Evolutionary conservation across 2,329 filamentous ascomycete genomes (phyloP).

Genomic region (Chaetomiaceae sp.): DNA sequence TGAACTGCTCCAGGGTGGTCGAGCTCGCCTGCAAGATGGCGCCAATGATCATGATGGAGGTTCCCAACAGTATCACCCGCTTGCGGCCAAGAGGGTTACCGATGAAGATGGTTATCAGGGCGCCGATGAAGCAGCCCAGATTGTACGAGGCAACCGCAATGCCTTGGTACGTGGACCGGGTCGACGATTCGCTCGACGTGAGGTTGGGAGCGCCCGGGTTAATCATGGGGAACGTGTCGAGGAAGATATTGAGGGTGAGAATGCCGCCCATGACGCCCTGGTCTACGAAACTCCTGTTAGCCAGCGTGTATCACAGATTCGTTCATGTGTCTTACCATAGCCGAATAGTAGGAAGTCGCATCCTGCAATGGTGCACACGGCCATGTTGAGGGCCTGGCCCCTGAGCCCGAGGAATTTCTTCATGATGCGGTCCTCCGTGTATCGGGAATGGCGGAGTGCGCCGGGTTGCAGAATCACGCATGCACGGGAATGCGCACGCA

Average conservation of each 20-base stretch:
- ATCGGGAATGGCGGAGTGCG: neutral
- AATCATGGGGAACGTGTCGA: constrained; percentile 47
- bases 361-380: constrained; percentile 65
- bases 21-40: constrained; percentile 36
- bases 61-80: constrained; percentile 36
- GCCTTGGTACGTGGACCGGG: constrained; percentile 10
- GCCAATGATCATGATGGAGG: constrained; percentile 38
- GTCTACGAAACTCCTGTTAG: constrained; percentile 34
- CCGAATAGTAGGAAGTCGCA: constrained; percentile 62
- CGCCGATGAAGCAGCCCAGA: constrained; percentile 28
- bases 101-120: constrained; percentile 29
- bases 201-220: constrained; percentile 35
- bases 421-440: constrained; percentile 9
- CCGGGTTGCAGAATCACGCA: neutral
- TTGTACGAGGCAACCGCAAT: constrained; percentile 27
- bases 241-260: constrained; percentile 60
- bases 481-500: neutral
- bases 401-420: constrained; percentile 57
- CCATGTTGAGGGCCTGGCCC: constrained; percentile 60
- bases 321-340: constrained; percentile 37
- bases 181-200: constrained; percentile 6
- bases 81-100: constrained; percentile 38
- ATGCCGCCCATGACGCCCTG: constrained; percentile 72
- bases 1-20: constrained; percentile 35
- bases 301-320: neutral